Evolutionary conservation across 306 rosid species (phyloP).

Genomic region (Begonia fuchsioides): DNA sequence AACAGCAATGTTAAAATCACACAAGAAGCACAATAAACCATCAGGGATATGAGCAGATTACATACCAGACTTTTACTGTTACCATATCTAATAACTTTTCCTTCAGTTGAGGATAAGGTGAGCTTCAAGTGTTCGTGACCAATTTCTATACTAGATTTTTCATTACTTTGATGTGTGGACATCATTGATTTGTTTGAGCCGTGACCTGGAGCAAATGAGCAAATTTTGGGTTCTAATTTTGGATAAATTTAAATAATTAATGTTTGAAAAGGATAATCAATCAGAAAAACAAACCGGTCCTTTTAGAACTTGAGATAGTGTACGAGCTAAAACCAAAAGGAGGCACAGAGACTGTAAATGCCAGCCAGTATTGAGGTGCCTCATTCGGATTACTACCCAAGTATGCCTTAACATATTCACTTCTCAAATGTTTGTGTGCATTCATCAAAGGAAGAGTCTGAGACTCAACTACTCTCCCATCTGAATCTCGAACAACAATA

Average conservation of each 20-base stretch:
- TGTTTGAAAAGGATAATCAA: constrained; percentile 2
- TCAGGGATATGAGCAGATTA: constrained; percentile 2
- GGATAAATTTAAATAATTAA: not conserved
- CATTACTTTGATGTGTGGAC: constrained; percentile 14
- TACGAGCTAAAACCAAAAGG: constrained; percentile 46
- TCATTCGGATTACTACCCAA: constrained; percentile 21
- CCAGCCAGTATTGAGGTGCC: constrained; percentile 41
- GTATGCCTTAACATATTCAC: constrained; percentile 33
- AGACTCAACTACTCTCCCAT: constrained; percentile 33
- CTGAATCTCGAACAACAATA: constrained; percentile 28
- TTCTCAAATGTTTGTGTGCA: constrained; percentile 19
- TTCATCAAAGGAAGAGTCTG: constrained; percentile 32
- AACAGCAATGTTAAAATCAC: not conserved
- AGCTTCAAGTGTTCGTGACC: constrained; percentile 40
- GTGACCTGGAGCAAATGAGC: constrained; percentile 28
- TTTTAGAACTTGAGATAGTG: constrained; percentile 21
- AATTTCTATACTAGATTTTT: constrained; percentile 24
- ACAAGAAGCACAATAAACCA: constrained; percentile 1
- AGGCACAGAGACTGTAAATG: constrained; percentile 32
- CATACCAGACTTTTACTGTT: constrained; percentile 33
- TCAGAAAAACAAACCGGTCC: constrained; percentile 17
- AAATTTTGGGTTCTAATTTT: constrained; percentile 6
- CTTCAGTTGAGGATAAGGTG: constrained; percentile 20
- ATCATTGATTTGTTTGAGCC: constrained; percentile 39
- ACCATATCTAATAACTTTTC: constrained; percentile 20